Evolutionary conservation across 768 basidiomycete species (phyloP).

Genomic region (Gymnopilus dilepis): DNA sequence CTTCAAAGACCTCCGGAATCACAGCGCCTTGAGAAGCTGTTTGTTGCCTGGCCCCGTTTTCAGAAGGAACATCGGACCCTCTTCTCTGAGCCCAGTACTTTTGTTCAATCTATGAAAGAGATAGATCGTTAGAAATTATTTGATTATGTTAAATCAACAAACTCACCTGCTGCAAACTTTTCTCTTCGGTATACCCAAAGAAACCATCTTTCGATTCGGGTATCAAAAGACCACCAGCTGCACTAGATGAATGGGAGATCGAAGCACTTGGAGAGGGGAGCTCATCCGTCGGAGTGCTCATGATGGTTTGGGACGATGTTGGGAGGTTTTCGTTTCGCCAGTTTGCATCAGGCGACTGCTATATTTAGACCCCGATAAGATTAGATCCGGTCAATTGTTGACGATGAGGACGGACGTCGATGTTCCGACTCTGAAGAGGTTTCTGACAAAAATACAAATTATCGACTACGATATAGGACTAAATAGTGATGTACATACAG

Average conservation of each 20-base stretch:
- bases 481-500: not conserved
- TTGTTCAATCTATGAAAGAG: slow-evolving; percentile 66
- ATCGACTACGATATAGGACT: not conserved
- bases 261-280: slow-evolving; percentile 8
- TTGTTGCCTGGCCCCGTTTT: slow-evolving; percentile 44
- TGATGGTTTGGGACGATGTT: slow-evolving; percentile 12
- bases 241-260: slow-evolving; percentile 6
- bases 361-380: slow-evolving; percentile 7
- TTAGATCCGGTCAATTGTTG: not conserved
- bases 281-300: slow-evolving; percentile 9
- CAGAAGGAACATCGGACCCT: slow-evolving; percentile 57
- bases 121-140: slow-evolving; percentile 1
- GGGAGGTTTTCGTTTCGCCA: not conserved
- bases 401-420: too few relatives aligned
- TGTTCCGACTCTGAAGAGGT: too few relatives aligned
- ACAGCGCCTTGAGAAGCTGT: slow-evolving; percentile 26
- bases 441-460: not conserved
- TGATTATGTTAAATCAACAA: slow-evolving; percentile 19
- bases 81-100: slow-evolving; percentile 72
- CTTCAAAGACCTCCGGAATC: slow-evolving; percentile 39
- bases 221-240: slow-evolving; percentile 37
- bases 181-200: slow-evolving; percentile 83
- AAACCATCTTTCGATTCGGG: slow-evolving; percentile 72
- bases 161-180: slow-evolving; percentile 71
- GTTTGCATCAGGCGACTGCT: not conserved